A percentile compares a stretch with the other conserved stretches of the same genome.
phyloP scores from a whole-genome alignment of 495 filamentous ascomycete genomes.

The Glarea lozoyensis region DNA sequence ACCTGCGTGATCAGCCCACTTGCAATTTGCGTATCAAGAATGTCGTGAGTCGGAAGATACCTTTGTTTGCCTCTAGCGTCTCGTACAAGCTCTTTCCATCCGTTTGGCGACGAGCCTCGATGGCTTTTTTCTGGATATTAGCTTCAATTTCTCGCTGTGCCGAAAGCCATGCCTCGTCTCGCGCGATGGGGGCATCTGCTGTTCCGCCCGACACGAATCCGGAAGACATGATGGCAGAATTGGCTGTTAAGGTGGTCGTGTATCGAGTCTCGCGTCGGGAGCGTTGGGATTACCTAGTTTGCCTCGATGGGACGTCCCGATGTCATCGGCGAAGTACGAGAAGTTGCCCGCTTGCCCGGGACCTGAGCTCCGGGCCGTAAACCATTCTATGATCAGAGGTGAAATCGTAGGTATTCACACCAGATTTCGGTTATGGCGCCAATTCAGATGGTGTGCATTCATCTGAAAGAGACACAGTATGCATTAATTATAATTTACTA shows the following conservation, averaged over 20 bases:
- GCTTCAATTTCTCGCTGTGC: slow-evolving; percentile 69
- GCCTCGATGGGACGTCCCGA: too few relatives aligned
- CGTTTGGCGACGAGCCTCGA: slow-evolving; percentile 44
- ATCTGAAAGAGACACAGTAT: too few relatives aligned
- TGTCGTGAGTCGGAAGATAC: slow-evolving; percentile 31
- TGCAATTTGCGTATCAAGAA: neutral
- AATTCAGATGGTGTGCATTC: too few relatives aligned
- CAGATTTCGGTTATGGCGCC: too few relatives aligned
- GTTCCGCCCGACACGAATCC: slow-evolving; percentile 88
- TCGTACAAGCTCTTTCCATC: slow-evolving; percentile 78
- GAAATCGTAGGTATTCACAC: too few relatives aligned
- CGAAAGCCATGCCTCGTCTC: slow-evolving; percentile 64
- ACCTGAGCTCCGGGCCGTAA: too few relatives aligned
- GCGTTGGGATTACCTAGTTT: too few relatives aligned
- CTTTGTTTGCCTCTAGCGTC: slow-evolving; percentile 88
- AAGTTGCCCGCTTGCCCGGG: too few relatives aligned
- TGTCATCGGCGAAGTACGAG: too few relatives aligned
- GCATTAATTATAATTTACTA: too few relatives aligned
- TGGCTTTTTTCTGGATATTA: slow-evolving; percentile 24
- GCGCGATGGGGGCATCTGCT: slow-evolving; percentile 50
- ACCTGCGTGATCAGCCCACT: slow-evolving; percentile 17
- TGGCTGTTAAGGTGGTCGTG: neutral
- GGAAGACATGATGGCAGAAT: slow-evolving; percentile 51
- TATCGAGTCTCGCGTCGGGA: too few relatives aligned
- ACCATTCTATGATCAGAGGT: too few relatives aligned